phyloP scores from a whole-genome alignment of 2,329 filamentous ascomycete species.

The Meredithiella fracta region DNA sequence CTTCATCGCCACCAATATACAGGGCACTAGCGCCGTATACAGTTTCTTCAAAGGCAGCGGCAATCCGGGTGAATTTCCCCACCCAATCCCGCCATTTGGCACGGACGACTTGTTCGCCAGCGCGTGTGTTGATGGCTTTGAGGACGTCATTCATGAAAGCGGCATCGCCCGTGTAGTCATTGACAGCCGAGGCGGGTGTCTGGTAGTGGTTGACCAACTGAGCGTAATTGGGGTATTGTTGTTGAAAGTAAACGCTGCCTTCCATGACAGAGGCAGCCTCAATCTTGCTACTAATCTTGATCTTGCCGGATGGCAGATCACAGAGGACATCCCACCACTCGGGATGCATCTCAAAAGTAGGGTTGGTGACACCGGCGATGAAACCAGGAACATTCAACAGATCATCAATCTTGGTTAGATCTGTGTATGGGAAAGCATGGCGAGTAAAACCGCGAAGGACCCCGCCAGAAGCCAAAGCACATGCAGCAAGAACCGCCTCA shows the following conservation, averaged over 20 bases:
- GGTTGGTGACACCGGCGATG: slow-evolving; percentile 94
- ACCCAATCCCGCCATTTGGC: slow-evolving; percentile 92
- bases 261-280: slow-evolving; percentile 70
- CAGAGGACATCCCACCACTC: slow-evolving; percentile 98
- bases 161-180: slow-evolving; percentile 69
- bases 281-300: slow-evolving; percentile 85
- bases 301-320: slow-evolving; percentile 76
- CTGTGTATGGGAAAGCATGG: slow-evolving; percentile 94
- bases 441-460: slow-evolving; percentile 86
- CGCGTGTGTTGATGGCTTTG: slow-evolving; percentile 66
- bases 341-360: slow-evolving; percentile 81
- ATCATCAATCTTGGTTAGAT: slow-evolving; percentile 94
- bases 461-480: slow-evolving; percentile 80
- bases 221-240: slow-evolving; percentile 48
- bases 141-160: slow-evolving; percentile 79
- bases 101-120: slow-evolving; percentile 77
- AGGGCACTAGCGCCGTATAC: slow-evolving; percentile 88
- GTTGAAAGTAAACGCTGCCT: slow-evolving; percentile 73
- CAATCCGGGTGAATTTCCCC: slow-evolving; percentile 80
- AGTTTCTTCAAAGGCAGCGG: slow-evolving; percentile 84
- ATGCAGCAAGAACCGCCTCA: slow-evolving; percentile 94
- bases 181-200: slow-evolving; percentile 25
- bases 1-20: slow-evolving; percentile 65
- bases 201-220: slow-evolving; percentile 26
- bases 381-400: slow-evolving; percentile 91